These are phyloP conservation scores for Piper longum DNA, from an alignment of 164 flowering plant species.

Conservation along the genomic window DNA sequence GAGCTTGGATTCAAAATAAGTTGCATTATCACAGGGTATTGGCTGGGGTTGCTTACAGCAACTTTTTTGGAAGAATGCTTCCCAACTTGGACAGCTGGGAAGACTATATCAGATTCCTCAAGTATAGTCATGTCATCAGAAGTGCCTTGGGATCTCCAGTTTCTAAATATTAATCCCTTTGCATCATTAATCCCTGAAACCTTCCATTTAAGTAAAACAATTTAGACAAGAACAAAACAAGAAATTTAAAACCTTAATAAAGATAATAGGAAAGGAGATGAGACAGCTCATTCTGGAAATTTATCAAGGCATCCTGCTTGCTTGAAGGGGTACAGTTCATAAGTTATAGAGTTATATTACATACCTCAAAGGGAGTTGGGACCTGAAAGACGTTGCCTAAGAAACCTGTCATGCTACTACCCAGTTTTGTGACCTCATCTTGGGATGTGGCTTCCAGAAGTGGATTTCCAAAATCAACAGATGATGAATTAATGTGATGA, in stretches of 20 bases:
- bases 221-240: background rate
- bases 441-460: conserved; percentile 8
- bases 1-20: conserved; percentile 57
- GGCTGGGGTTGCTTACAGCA: conserved; percentile 59
- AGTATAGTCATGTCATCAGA: conserved; percentile 42
- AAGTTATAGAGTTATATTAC: background rate
- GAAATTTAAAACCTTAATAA: background rate
- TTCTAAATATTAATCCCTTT: conserved; percentile 45
- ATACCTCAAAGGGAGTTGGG: conserved; percentile 23
- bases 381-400: conserved; percentile 12
- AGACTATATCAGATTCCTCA: conserved; percentile 44
- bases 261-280: background rate
- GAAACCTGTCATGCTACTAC: conserved; percentile 14
- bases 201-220: conserved; percentile 18
- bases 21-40: conserved; percentile 62
- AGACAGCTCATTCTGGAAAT: background rate
- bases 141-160: conserved; percentile 62
- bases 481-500: conserved; percentile 7
- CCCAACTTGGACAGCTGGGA: conserved; percentile 55
- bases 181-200: conserved; percentile 26
- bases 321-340: background rate
- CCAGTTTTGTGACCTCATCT: conserved; percentile 11
- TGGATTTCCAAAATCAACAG: conserved; percentile 7
- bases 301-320: background rate
- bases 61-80: conserved; percentile 44